A percentile compares a stretch with the other conserved stretches of the same genome.
Evolutionary conservation across 2,329 filamentous ascomycete genomes (phyloP).

Genomic region (Rhynchosporium agropyri): DNA sequence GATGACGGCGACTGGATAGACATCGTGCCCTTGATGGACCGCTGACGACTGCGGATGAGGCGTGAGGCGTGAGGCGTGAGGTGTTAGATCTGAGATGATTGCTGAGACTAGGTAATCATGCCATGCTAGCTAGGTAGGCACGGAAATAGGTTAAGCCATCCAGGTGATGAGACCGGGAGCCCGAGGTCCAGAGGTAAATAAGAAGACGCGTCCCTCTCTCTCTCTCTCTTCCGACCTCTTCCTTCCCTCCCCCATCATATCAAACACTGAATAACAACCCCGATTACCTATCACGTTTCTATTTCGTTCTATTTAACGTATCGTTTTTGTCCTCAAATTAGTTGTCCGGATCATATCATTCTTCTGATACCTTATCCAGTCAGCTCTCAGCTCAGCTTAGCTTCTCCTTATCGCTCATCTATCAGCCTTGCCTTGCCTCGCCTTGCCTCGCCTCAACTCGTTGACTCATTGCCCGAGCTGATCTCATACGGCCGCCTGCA

Average conservation of each 20-base stretch:
- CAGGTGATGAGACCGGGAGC: conserved; percentile 6
- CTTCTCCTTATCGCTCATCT: conserved; percentile 26
- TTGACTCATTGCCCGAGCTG: conserved; percentile 33
- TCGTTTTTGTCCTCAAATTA: conserved; percentile 12
- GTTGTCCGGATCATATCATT: conserved; percentile 32
- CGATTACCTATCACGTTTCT: conserved; percentile 15
- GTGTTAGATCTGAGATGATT: not conserved
- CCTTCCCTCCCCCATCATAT: conserved; percentile 14
- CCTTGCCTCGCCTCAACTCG: conserved; percentile 3
- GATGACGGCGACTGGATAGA: conserved; percentile 6
- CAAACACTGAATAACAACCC: conserved; percentile 20
- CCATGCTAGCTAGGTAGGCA: not conserved
- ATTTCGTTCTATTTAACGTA: conserved; percentile 6
- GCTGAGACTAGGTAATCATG: not conserved
- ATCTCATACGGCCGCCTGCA: conserved; percentile 17
- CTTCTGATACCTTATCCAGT: conserved; percentile 30
- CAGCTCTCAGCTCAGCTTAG: conserved; percentile 8
- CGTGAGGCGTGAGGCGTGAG: too few relatives aligned
- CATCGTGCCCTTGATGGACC: conserved; percentile 12
- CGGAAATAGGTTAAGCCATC: not conserved
- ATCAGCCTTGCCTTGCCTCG: conserved; percentile 23
- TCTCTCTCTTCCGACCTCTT: conserved; percentile 2
- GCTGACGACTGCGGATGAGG: conserved; percentile 11
- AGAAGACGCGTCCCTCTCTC: conserved; percentile 18
- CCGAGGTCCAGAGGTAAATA: conserved; percentile 17